These are phyloP conservation scores for Monosporozyma servazzii DNA, from an alignment of 805 yeast species.

Conservation along the genomic window DNA sequence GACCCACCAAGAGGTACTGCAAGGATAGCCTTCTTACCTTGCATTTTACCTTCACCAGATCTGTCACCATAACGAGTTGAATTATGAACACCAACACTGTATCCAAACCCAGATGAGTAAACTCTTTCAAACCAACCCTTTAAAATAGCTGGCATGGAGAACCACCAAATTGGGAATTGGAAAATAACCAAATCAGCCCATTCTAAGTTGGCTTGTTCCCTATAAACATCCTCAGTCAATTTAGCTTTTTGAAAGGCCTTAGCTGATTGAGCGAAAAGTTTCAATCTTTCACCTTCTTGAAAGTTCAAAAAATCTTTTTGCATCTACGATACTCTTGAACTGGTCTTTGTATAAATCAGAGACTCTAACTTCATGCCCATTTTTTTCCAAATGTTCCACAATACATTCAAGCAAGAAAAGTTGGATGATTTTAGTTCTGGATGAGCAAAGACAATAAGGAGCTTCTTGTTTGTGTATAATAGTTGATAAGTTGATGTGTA, in stretches of 20 bases:
- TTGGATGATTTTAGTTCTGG: conserved; percentile 12
- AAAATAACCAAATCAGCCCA: conserved; percentile 27
- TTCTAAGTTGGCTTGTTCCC: conserved; percentile 22
- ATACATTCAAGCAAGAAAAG: not conserved
- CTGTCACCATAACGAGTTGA: conserved; percentile 6
- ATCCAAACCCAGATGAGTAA: conserved; percentile 18
- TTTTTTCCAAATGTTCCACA: conserved; percentile 12
- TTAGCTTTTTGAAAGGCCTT: conserved; percentile 7
- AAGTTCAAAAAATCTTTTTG: conserved; percentile 15
- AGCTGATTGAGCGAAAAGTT: conserved; percentile 14
- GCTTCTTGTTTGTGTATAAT: conserved; percentile 9
- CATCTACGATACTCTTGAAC: conserved; percentile 18
- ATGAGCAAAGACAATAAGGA: conserved; percentile 23
- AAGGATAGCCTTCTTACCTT: conserved; percentile 16
- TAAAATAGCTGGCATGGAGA: conserved; percentile 25
- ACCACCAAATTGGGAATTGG: conserved; percentile 29
- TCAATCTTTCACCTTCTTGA: conserved; percentile 10
- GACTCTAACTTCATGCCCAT: conserved; percentile 23
- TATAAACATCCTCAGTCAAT: conserved; percentile 23
- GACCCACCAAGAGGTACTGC: conserved; percentile 12
- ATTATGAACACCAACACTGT: conserved; percentile 15
- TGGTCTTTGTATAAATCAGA: conserved; percentile 19
- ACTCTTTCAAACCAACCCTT: conserved; percentile 28
- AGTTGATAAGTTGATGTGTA: not conserved
- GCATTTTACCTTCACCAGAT: conserved; percentile 21